Conservation (phyloP, 208 protist species). For the Hexamita inflata region DNA sequence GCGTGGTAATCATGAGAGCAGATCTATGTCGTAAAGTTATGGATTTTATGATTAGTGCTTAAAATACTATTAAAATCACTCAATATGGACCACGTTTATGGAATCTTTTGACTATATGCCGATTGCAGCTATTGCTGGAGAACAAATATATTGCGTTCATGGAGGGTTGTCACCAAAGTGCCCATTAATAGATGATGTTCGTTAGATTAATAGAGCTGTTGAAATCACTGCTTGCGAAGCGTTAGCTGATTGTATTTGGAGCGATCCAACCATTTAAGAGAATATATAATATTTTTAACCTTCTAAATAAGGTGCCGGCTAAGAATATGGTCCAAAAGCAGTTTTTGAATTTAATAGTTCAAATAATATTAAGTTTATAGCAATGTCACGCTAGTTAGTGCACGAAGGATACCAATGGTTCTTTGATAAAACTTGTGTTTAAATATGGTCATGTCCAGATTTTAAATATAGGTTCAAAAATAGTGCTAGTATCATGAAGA, state of each 20-base stretch:
- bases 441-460: constrained; percentile 93
- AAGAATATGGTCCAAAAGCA: constrained; percentile 24
- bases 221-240: constrained; percentile 16
- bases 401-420: constrained; percentile 76
- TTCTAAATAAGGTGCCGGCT: constrained; percentile 35
- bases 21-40: constrained; percentile 48
- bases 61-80: constrained; percentile 64
- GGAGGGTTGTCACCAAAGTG: constrained; percentile 76
- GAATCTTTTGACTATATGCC: constrained; percentile 64
- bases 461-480: constrained; percentile 86
- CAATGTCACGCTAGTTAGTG: constrained; percentile 31
- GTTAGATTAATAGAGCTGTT: constrained; percentile 32
- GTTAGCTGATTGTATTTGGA: constrained; percentile 30
- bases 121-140: constrained; percentile 48
- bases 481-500: constrained; percentile 27
- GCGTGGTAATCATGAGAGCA: constrained; percentile 42
- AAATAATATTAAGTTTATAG: constrained; percentile 27
- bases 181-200: constrained; percentile 61
- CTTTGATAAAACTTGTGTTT: constrained; percentile 86
- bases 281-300: neutral
- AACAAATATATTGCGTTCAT: constrained; percentile 68
- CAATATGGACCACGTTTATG: constrained; percentile 56
- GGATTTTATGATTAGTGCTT: constrained; percentile 72
- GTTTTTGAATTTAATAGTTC: neutral
- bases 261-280: constrained; percentile 24